Conservation (phyloP, 1,284 basidiomycete species). For the Paramarasmius palmivorus region DNA sequence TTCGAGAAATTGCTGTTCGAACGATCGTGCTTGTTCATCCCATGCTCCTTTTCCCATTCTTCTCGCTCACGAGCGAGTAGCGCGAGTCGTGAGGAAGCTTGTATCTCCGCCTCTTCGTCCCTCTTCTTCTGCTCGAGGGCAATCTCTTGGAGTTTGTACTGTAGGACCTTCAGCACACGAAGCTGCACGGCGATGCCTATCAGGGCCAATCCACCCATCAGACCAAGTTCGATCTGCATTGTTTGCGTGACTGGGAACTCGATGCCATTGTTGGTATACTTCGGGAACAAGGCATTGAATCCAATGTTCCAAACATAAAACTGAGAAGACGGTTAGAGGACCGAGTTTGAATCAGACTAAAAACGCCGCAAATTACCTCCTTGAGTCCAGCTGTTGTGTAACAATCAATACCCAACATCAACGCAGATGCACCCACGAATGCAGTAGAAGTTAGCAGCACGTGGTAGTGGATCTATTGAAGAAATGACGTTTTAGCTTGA, state of each 20-base stretch:
- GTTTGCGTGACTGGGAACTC: constrained; percentile 84
- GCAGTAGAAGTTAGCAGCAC: constrained; percentile 83
- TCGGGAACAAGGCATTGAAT: constrained; percentile 77
- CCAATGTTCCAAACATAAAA: constrained; percentile 97
- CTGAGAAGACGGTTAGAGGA: constrained; percentile 34
- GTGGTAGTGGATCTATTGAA: constrained; percentile 70
- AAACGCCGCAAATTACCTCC: constrained; percentile 56
- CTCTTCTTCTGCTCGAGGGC: constrained; percentile 72
- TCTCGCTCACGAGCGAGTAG: constrained; percentile 71
- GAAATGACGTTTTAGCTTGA: constrained; percentile 21
- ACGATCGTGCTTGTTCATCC: constrained; percentile 56
- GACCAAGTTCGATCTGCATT: constrained; percentile 92
- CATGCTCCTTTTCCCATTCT: constrained; percentile 88
- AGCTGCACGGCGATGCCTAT: constrained; percentile 92
- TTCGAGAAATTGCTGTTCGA: constrained; percentile 57
- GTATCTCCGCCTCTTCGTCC: constrained; percentile 75
- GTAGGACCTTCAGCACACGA: constrained; percentile 78
- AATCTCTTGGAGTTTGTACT: constrained; percentile 78
- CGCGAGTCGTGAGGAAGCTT: constrained; percentile 73
- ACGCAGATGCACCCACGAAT: constrained; percentile 88
- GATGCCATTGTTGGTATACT: constrained; percentile 65
- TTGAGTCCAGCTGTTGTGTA: constrained; percentile 89
- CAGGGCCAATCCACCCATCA: constrained; percentile 78
- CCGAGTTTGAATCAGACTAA: constrained; percentile 5
- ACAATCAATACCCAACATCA: constrained; percentile 93